Base-by-base conservation (phyloP, 371 early-diverging fungal genomes). In the Actinomortierella ambigua region DNA sequence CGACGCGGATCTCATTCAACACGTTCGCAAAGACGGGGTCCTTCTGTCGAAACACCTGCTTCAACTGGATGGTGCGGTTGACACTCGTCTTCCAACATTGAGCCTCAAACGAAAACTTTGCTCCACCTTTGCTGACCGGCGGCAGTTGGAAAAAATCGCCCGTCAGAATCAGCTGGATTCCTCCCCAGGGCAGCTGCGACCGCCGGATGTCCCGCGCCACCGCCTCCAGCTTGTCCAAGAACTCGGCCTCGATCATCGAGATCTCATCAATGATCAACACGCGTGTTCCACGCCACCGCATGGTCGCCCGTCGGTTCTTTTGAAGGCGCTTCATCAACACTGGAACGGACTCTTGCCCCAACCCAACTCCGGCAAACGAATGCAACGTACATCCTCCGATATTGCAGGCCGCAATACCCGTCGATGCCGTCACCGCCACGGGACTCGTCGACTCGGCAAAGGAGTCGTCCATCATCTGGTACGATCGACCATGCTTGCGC, bases 141-240 rank as follows among this genome's bases (percentile, higher is more conserved):
- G 86, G 87, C 5, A 89, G 69, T 50, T 89, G 88, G 58, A 73
- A 82, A 60, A 89, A 89, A 57, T 89, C 89, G 0, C 89, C 89
- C 6, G 68, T 67, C 17, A 84, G 50, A 3, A 85, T 68, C 18
- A 87, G 62, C 63, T 87, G 88, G 26, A 82, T 75, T 7, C 87
- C 87, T 8, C 84, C 85, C 79, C 86, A 89, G 0, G 87, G 84
- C 58, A 39, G 15, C 1, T 47, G 2, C 23, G 52, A 40, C 1
- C 59, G 40, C 22, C 76, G 61, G 0, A 69, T n/a, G 2, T 18
- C 20, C 27, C 56, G 47, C 2, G 65, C 71, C 14, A 77, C 40
- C 0, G 29, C 1, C 46, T 75, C 76, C 23, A 69, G 26, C 34
- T 64, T 77, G 24, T 64, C 77, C 43, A 75, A 14, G 8, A 68